A percentile compares a stretch with the other conserved stretches of the same genome.
Evolutionary conservation across 805 yeast species (phyloP).

Genomic region (Wickerhamiella azyma): DNA sequence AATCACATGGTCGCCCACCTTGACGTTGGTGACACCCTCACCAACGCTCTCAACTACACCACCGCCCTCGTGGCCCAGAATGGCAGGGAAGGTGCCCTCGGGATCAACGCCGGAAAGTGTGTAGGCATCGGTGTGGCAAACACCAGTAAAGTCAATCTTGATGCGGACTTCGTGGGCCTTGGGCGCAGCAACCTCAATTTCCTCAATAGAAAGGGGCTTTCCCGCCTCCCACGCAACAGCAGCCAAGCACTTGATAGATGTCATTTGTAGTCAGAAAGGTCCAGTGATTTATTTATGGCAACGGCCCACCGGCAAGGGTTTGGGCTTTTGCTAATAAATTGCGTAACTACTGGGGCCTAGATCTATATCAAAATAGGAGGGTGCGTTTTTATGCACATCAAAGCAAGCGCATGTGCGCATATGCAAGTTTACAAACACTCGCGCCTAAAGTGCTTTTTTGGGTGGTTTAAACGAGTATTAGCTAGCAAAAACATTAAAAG

Average conservation of each 20-base stretch:
- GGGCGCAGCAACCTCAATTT: slow-evolving; percentile 84
- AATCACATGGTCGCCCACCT: slow-evolving; percentile 86
- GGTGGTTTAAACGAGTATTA: too few relatives aligned
- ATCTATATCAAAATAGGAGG: too few relatives aligned
- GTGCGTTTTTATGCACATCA: neutral
- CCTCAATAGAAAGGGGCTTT: slow-evolving; percentile 60
- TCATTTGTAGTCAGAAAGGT: too few relatives aligned
- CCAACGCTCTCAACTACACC: slow-evolving; percentile 94
- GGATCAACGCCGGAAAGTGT: slow-evolving; percentile 91
- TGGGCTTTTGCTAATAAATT: too few relatives aligned
- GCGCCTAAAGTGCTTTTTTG: too few relatives aligned
- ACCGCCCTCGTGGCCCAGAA: slow-evolving; percentile 97
- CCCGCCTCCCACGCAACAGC: slow-evolving; percentile 98
- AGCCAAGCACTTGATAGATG: slow-evolving; percentile 66
- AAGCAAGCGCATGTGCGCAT: neutral
- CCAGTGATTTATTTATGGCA: too few relatives aligned
- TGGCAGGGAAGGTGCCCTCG: slow-evolving; percentile 87
- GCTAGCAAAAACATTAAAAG: neutral
- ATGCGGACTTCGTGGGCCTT: slow-evolving; percentile 95
- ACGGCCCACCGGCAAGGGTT: too few relatives aligned
- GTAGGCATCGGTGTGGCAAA: slow-evolving; percentile 97
- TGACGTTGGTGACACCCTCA: slow-evolving; percentile 80
- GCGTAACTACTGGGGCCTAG: too few relatives aligned
- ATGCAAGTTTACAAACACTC: neutral
- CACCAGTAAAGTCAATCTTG: slow-evolving; percentile 77